Percentiles rank a stretch among this genome's conserved stretches.
Conservation (phyloP, 2,329 filamentous ascomycete species). For the Dactylellina drechsleri region DNA sequence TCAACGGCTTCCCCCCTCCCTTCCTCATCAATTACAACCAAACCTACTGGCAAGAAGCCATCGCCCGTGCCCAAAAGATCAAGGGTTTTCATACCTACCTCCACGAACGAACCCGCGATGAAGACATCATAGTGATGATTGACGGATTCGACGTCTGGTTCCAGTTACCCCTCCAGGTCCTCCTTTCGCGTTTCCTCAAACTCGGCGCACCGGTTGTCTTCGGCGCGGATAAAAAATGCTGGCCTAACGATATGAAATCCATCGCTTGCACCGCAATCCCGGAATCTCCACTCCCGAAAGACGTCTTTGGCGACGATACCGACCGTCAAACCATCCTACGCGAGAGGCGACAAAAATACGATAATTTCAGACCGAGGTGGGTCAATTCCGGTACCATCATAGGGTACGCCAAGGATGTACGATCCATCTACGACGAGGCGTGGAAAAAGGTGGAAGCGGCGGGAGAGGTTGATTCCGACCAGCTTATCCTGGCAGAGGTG, state of each 20-base stretch:
- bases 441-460: conserved; percentile 60
- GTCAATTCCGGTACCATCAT: conserved; percentile 66
- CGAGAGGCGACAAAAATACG: conserved; percentile 57
- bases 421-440: conserved; percentile 60
- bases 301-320: conserved; percentile 62
- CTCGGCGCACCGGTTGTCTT: conserved; percentile 65
- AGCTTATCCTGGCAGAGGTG: conserved; percentile 64
- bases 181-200: conserved; percentile 72
- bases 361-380: conserved; percentile 60
- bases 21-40: conserved; percentile 53
- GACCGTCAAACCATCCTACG: conserved; percentile 58
- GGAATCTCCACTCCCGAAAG: conserved; percentile 58
- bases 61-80: conserved; percentile 50
- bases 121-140: conserved; percentile 71
- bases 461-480: conserved; percentile 62
- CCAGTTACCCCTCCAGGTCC: conserved; percentile 72
- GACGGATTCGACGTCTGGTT: conserved; percentile 74
- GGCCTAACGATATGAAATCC: conserved; percentile 61
- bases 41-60: conserved; percentile 36
- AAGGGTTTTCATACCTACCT: conserved; percentile 52
- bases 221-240: conserved; percentile 65
- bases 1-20: conserved; percentile 50
- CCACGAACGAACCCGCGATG: conserved; percentile 40
- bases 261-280: conserved; percentile 64
- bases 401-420: conserved; percentile 61